Conservation (phyloP, 768 basidiomycete species). For the Suillus cothurnatus region DNA sequence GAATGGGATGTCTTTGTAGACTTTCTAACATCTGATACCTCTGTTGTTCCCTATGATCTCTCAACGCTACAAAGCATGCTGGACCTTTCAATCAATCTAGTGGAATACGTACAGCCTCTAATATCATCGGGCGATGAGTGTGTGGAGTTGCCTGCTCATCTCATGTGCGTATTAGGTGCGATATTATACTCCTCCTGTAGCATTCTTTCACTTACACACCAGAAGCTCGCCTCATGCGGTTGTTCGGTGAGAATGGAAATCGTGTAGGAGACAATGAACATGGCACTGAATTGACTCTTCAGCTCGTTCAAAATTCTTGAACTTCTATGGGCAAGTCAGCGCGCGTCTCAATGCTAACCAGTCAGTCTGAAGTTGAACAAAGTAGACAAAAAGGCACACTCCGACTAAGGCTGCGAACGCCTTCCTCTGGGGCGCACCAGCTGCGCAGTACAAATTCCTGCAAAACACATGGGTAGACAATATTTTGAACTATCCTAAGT, state of each 20-base stretch:
- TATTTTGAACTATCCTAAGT: conserved; percentile 6
- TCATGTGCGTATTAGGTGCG: conserved; percentile 11
- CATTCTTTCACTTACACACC: conserved; percentile 1
- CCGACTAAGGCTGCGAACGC: background rate
- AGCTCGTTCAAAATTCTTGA: conserved; percentile 35
- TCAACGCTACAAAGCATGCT: conserved; percentile 6
- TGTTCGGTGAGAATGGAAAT: conserved; percentile 9
- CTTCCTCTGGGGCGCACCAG: conserved; percentile 1
- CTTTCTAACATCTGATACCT: conserved; percentile 10
- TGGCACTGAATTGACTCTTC: background rate
- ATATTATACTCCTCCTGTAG: background rate
- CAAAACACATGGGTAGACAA: conserved; percentile 1
- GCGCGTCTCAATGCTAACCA: conserved; percentile 34
- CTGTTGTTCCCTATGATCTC: conserved; percentile 13
- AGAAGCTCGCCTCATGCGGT: conserved; percentile 7
- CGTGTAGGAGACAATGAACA: conserved; percentile 10
- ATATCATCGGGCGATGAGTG: background rate
- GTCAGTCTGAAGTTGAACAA: conserved; percentile 24
- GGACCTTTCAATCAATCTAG: conserved; percentile 2
- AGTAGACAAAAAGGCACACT: conserved; percentile 13
- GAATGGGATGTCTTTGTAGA: conserved; percentile 8
- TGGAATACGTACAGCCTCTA: conserved; percentile 2
- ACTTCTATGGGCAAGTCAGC: conserved; percentile 38
- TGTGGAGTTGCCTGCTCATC: conserved; percentile 8
- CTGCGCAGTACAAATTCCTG: conserved; percentile 2